A percentile compares a stretch with the other conserved stretches of the same genome.
Evolutionary conservation across 345 rosid genomes (phyloP).

Genomic region (Salix brachista): DNA sequence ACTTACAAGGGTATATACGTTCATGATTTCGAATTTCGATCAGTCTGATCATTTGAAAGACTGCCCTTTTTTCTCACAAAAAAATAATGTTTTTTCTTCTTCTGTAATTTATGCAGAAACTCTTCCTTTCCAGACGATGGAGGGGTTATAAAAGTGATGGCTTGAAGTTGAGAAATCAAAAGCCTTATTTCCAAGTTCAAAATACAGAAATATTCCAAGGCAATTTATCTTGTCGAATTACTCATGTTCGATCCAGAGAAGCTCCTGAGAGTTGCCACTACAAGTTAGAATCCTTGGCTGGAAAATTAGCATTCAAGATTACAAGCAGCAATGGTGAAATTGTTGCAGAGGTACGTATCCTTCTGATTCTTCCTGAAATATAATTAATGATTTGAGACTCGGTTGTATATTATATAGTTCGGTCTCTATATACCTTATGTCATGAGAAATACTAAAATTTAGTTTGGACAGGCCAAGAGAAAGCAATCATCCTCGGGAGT

Average conservation of each 20-base stretch:
- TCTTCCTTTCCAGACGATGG: conserved; percentile 14
- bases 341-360: conserved; percentile 19
- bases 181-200: conserved; percentile 14
- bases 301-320: conserved; percentile 25
- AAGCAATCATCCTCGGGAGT: conserved; percentile 35
- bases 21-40: no score
- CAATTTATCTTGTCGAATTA: conserved; percentile 1
- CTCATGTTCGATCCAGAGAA: background rate
- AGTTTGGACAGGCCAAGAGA: conserved; percentile 23
- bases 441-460: background rate
- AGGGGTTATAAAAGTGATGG: conserved; percentile 24
- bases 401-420: background rate
- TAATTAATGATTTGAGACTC: background rate
- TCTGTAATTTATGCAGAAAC: conserved; percentile 11
- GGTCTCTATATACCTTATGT: background rate
- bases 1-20: conserved; percentile 32
- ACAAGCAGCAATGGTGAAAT: background rate
- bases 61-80: background rate
- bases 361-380: background rate
- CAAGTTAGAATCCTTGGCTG: conserved; percentile 11
- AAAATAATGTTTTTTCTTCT: background rate
- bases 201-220: background rate
- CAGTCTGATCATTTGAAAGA: background rate
- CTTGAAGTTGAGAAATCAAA: background rate
- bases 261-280: conserved; percentile 2